A percentile compares a stretch with the other conserved stretches of the same genome.
phyloP scores from a whole-genome alignment of 2,329 filamentous ascomycete genomes.

The Aspergillus pseudoterreus region DNA sequence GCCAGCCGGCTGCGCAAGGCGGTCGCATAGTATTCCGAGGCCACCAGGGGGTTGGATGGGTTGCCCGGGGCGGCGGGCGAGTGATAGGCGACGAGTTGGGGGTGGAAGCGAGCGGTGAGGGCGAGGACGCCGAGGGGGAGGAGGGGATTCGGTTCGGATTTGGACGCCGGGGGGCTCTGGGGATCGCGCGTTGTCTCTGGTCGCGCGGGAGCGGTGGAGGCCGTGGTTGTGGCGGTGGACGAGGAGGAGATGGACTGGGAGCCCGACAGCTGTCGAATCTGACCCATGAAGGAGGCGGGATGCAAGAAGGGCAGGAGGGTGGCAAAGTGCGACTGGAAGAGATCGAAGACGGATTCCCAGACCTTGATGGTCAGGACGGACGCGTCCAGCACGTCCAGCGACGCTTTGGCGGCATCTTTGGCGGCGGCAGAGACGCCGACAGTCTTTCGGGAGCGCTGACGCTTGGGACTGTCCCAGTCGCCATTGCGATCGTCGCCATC shows the following conservation, averaged over 20 bases:
- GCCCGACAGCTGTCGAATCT: conserved; percentile 39
- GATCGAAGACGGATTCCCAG: conserved; percentile 56
- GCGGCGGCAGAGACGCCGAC: conserved; percentile 25
- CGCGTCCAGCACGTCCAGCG: conserved; percentile 47
- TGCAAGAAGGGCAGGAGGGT: conserved; percentile 57
- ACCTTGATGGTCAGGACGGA: conserved; percentile 50
- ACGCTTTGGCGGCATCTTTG: conserved; percentile 30
- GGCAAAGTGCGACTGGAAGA: conserved; percentile 57
- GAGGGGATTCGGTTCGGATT: conserved; percentile 41
- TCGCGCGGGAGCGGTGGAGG: not conserved
- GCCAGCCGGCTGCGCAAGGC: conserved; percentile 49
- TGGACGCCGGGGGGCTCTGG: conserved; percentile 24
- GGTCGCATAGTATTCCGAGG: conserved; percentile 54
- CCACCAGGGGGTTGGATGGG: conserved; percentile 47
- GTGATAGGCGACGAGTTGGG: conserved; percentile 46
- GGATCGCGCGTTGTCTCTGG: conserved; percentile 19
- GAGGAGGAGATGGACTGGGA: conserved; percentile 16
- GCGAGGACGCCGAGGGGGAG: conserved; percentile 55
- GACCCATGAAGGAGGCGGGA: conserved; percentile 51
- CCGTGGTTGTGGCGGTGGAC: not conserved
- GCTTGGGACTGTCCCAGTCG: conserved; percentile 42
- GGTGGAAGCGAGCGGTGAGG: conserved; percentile 54
- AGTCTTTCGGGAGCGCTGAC: conserved; percentile 37
- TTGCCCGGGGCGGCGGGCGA: conserved; percentile 42
- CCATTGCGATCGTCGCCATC: conserved; percentile 39